Conservation (phyloP, 164 flowering plant species). For the Cinnamomum chago region DNA sequence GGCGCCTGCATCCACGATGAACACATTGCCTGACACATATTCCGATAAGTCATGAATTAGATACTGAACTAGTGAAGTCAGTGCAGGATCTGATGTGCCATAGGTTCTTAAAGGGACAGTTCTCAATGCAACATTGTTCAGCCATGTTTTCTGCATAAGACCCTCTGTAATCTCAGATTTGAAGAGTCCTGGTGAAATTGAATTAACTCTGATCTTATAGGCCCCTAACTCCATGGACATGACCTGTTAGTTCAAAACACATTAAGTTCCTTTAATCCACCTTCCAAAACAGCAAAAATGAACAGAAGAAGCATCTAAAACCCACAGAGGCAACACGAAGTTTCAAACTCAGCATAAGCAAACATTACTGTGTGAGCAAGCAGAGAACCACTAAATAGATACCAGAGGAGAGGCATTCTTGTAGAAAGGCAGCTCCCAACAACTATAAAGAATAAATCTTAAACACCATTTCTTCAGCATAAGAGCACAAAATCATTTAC, state of each 20-base stretch:
- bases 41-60: constrained; percentile 39
- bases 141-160: constrained; percentile 39
- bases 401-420: background rate
- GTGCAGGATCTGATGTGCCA: constrained; percentile 33
- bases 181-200: constrained; percentile 37
- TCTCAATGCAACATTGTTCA: constrained; percentile 27
- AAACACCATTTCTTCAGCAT: background rate
- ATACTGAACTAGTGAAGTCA: constrained; percentile 43
- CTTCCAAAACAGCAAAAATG: background rate
- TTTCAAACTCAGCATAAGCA: background rate
- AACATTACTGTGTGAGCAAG: background rate
- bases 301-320: background rate
- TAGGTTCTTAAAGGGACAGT: constrained; percentile 31
- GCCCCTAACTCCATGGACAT: constrained; percentile 43
- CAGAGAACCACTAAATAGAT: background rate
- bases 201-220: constrained; percentile 34
- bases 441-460: background rate
- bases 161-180: constrained; percentile 38
- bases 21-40: constrained; percentile 37
- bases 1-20: constrained; percentile 38
- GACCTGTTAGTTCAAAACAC: constrained; percentile 19
- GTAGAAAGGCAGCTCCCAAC: background rate
- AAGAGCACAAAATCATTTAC: too few relatives aligned
- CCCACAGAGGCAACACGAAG: background rate
- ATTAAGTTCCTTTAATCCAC: background rate